phyloP scores from a whole-genome alignment of 2,329 filamentous ascomycete species.

The Lithohypha guttulata region DNA sequence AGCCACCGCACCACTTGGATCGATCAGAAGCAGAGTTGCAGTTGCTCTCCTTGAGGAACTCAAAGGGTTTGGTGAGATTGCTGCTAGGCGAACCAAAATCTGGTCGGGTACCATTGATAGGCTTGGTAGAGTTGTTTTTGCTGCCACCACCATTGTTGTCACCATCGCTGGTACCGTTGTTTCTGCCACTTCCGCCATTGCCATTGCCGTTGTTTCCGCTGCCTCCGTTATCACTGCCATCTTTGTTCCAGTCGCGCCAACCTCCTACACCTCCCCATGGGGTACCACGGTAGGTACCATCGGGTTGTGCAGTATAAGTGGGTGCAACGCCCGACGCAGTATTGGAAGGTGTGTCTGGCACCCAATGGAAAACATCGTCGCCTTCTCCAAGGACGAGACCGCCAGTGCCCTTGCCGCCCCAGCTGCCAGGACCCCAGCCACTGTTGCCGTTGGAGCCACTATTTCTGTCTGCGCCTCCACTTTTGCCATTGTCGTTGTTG shows the following conservation, averaged over 20 bases:
- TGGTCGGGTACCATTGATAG: conserved; percentile 7
- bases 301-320: background rate
- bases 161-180: background rate
- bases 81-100: background rate
- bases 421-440: conserved; percentile 19
- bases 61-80: conserved; percentile 9
- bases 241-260: conserved; percentile 1
- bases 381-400: background rate
- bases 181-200: conserved; percentile 11
- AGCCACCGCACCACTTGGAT: conserved; percentile 15
- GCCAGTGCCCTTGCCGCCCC: conserved; percentile 10
- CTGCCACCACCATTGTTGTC: background rate
- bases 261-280: background rate
- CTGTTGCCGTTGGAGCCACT: conserved; percentile 12
- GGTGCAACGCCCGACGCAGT: conserved; percentile 2
- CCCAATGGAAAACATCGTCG: conserved; percentile 6
- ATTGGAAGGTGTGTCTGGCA: background rate
- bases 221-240: background rate
- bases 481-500: conserved; percentile 16
- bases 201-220: conserved; percentile 10
- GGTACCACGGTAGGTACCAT: conserved; percentile 2
- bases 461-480: conserved; percentile 15
- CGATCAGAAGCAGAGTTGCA: conserved; percentile 16
- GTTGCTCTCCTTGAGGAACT: conserved; percentile 1
- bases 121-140: background rate